These are phyloP conservation scores for Mycena amicta DNA, from an alignment of 768 basidiomycete species.

Conservation along the genomic window DNA sequence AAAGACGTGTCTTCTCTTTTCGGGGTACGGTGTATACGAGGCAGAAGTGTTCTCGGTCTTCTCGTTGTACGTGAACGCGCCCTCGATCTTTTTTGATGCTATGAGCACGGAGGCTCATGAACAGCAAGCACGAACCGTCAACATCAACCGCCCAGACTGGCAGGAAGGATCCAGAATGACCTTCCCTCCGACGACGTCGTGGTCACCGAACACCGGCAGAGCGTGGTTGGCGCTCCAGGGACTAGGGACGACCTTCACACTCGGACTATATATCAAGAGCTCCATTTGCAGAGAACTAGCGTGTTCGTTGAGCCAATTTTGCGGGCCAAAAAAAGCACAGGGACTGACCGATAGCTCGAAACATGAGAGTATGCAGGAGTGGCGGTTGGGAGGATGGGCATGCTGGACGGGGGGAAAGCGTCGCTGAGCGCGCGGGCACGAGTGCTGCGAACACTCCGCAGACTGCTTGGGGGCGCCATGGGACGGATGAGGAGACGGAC, in stretches of 20 bases:
- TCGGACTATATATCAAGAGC: constrained; percentile 63
- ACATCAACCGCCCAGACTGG: constrained; percentile 56
- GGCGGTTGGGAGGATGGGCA: constrained; percentile 28
- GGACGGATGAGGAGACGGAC: constrained; percentile 3
- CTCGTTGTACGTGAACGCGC: constrained; percentile 51
- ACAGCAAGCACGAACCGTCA: constrained; percentile 47
- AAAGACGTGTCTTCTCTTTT: constrained; percentile 48
- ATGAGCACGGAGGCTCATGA: constrained; percentile 1
- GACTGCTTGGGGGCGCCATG: constrained; percentile 19
- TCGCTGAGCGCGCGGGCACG: constrained; percentile 20
- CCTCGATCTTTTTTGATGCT: constrained; percentile 57
- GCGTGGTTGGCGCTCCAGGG: constrained; percentile 31
- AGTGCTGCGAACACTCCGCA: constrained; percentile 8
- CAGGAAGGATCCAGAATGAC: constrained; percentile 58
- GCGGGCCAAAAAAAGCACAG: not conserved
- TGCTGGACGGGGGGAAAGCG: constrained; percentile 34
- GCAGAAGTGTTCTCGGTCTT: constrained; percentile 27
- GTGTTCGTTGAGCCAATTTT: not conserved
- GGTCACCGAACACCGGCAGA: constrained; percentile 60
- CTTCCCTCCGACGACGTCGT: constrained; percentile 62
- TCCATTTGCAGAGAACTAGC: constrained; percentile 57
- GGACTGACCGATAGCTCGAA: constrained; percentile 51
- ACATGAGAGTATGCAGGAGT: constrained; percentile 42
- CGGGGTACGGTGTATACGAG: constrained; percentile 21
- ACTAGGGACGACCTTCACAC: constrained; percentile 49